Evolutionary conservation across 352 stramenopile genomes (phyloP).

Genomic region (Phytophthora melonis): DNA sequence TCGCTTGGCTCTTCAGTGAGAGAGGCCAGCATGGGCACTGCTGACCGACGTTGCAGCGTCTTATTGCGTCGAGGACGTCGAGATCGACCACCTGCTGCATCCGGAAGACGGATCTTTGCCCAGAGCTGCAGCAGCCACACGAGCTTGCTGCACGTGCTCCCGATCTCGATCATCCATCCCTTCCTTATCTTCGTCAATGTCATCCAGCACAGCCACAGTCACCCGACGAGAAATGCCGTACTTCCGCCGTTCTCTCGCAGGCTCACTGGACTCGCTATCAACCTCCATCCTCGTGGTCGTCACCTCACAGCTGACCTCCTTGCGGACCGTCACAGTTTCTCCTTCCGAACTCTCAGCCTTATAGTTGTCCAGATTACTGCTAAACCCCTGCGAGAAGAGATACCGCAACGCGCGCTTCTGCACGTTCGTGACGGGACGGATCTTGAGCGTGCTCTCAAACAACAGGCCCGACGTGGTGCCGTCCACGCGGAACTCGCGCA

Average conservation of each 20-base stretch:
- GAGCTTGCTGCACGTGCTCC: constrained; percentile 51
- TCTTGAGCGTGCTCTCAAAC: constrained; percentile 78
- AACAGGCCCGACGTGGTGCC: constrained; percentile 68
- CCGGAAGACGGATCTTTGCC: constrained; percentile 23
- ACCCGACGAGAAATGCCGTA: constrained; percentile 47
- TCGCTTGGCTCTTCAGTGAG: constrained; percentile 56
- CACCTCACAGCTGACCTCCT: constrained; percentile 1
- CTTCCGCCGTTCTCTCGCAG: constrained; percentile 25
- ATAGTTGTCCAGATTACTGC: constrained; percentile 42
- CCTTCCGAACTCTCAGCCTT: constrained; percentile 9
- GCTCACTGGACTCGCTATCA: constrained; percentile 12
- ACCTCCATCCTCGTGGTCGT: constrained; percentile 16
- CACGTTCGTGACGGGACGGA: constrained; percentile 65
- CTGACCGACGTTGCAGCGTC: constrained; percentile 54
- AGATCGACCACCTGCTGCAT: constrained; percentile 1
- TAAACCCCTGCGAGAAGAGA: constrained; percentile 73
- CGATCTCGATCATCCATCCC: constrained; percentile 45
- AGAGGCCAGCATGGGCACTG: constrained; percentile 45
- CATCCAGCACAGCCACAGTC: constrained; percentile 61
- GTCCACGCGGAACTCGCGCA: constrained; percentile 73
- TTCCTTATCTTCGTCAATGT: constrained; percentile 52
- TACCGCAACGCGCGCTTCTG: constrained; percentile 70
- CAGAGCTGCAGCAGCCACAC: constrained; percentile 40
- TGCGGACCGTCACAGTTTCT: constrained; percentile 1
- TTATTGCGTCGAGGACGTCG: constrained; percentile 48